phyloP scores from a whole-genome alignment of 2,329 filamentous ascomycete species.

The Alternaria tenuissima region DNA sequence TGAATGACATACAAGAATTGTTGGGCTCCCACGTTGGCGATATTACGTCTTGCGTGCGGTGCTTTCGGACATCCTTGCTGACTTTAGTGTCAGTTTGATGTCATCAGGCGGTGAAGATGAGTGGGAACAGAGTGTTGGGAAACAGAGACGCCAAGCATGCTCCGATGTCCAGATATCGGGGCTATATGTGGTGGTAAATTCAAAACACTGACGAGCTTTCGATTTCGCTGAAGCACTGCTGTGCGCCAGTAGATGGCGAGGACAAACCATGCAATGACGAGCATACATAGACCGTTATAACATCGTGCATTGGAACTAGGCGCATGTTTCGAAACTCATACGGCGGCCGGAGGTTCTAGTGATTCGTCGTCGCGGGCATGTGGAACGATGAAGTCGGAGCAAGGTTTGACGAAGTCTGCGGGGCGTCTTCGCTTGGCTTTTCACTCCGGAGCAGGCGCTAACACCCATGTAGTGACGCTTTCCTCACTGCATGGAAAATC shows the following conservation, averaged over 20 bases:
- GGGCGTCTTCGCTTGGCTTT: conserved; percentile 11
- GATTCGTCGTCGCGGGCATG: conserved; percentile 2
- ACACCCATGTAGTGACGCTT: not conserved
- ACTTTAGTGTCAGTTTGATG: not conserved
- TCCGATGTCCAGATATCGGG: not conserved
- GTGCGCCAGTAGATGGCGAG: not conserved
- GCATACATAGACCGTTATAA: no score
- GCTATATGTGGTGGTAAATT: not conserved
- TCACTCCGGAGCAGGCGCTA: conserved; percentile 29
- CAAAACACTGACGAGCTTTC: not conserved
- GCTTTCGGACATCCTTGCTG: not conserved
- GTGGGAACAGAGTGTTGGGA: not conserved
- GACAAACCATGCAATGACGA: not conserved
- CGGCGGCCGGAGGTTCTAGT: not conserved
- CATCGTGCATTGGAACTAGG: no score
- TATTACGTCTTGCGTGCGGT: not conserved
- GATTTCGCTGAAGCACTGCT: not conserved
- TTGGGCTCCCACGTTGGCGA: not conserved
- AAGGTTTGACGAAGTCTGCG: conserved; percentile 20
- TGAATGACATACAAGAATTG: not conserved
- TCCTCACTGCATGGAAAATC: conserved; percentile 9
- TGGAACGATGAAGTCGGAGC: conserved; percentile 24
- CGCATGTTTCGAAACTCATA: not conserved
- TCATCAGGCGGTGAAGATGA: not conserved
- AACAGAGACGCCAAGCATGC: not conserved